Percentiles rank a stretch among this genome's conserved stretches.
Evolutionary conservation across 192 early-diverging fungal species (phyloP).

Genomic region (Umbelopsis isabellina): DNA sequence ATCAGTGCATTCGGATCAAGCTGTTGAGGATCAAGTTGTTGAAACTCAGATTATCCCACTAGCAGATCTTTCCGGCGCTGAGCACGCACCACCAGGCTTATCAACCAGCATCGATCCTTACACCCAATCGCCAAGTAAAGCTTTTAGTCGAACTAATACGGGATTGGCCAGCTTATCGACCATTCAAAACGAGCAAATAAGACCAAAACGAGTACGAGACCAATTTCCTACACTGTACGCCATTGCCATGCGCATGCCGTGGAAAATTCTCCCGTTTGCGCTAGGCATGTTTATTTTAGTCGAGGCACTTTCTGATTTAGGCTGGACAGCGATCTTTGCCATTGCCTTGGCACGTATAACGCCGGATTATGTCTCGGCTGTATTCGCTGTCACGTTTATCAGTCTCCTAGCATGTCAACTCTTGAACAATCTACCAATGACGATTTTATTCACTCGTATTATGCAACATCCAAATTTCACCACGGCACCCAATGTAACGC

Average conservation of each 20-base stretch:
- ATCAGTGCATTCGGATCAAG: not conserved
- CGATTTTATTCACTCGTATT: slow-evolving; percentile 77
- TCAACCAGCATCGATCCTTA: not conserved
- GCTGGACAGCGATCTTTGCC: slow-evolving; percentile 75
- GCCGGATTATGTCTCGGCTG: slow-evolving; percentile 56
- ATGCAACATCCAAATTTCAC: slow-evolving; percentile 68
- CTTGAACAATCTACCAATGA: slow-evolving; percentile 87
- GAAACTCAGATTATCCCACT: not conserved
- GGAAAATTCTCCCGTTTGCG: slow-evolving; percentile 76
- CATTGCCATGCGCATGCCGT: slow-evolving; percentile 70
- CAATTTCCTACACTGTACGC: slow-evolving; percentile 56
- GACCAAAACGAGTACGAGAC: not conserved
- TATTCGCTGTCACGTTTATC: slow-evolving; percentile 64
- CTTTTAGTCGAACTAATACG: not conserved
- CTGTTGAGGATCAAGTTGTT: not conserved
- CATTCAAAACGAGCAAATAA: not conserved
- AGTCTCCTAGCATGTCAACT: slow-evolving; percentile 72
- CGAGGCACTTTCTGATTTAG: slow-evolving; percentile 64
- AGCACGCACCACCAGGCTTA: not conserved
- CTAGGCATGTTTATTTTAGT: slow-evolving; percentile 89
- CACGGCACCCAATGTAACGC: slow-evolving; percentile 36
- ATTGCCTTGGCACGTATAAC: slow-evolving; percentile 53
- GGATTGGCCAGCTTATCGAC: not conserved
- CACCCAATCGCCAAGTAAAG: not conserved
- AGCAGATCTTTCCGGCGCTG: not conserved